Conservation (phyloP, 1,284 basidiomycete species). For the Cutaneotrichosporon sp. region DNA sequence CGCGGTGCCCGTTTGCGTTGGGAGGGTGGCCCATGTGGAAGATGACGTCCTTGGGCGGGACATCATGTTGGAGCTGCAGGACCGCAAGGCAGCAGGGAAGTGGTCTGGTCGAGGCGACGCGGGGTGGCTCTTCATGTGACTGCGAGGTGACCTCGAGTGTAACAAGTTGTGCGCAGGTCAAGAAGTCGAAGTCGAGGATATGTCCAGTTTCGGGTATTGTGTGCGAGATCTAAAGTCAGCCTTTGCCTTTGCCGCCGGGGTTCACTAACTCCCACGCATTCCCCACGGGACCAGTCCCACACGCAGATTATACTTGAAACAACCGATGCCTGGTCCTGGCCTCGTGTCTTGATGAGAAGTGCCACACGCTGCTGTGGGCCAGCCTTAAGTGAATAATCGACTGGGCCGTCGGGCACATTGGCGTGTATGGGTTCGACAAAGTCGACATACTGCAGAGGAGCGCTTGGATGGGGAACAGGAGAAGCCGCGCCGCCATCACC, state of each 20-base stretch:
- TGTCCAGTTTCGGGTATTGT: not conserved
- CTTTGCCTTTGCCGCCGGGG: no score
- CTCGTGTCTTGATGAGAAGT: slow-evolving; percentile 1
- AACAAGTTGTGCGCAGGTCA: slow-evolving; percentile 1
- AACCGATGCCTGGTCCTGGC: not conserved
- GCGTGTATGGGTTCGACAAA: slow-evolving; percentile 6
- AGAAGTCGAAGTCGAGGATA: slow-evolving; percentile 14
- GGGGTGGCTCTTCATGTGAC: no score
- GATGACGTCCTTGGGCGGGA: slow-evolving; percentile 2
- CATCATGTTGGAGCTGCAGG: not conserved
- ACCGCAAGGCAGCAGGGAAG: no score
- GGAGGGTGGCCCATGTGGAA: not conserved
- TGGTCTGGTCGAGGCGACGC: not conserved
- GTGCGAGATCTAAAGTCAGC: not conserved
- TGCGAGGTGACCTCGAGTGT: slow-evolving; percentile 1
- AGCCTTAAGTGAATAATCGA: not conserved
- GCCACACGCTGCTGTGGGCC: slow-evolving; percentile 7
- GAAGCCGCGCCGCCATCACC: no score
- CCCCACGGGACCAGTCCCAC: slow-evolving; percentile 9
- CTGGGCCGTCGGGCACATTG: not conserved
- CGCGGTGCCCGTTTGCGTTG: not conserved
- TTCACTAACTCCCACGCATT: slow-evolving; percentile 10
- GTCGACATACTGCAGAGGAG: slow-evolving; percentile 3
- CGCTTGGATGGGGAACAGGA: slow-evolving; percentile 2
- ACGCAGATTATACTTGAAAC: not conserved